Evolutionary conservation across 495 filamentous ascomycete genomes (phyloP).

Genomic region (Articulospora tetracladia): DNA sequence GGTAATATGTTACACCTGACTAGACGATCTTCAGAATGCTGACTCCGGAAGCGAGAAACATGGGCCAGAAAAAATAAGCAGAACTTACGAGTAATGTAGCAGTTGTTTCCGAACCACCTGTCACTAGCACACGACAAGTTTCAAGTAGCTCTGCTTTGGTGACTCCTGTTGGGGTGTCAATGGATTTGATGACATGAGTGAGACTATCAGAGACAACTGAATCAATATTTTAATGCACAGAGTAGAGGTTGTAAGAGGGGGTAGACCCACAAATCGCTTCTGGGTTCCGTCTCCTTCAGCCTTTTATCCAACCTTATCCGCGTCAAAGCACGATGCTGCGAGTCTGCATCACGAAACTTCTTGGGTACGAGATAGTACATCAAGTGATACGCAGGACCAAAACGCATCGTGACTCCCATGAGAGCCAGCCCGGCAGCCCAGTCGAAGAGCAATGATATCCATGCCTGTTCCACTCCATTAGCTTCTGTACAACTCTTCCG

Average conservation of each 20-base stretch:
- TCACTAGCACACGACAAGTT: not conserved
- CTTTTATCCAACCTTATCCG: not conserved
- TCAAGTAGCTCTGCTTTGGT: not conserved
- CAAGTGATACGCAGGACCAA: conserved; percentile 1
- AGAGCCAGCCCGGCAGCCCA: not conserved
- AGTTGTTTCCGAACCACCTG: conserved; percentile 13
- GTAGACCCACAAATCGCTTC: conserved; percentile 11
- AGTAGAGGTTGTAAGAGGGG: not conserved
- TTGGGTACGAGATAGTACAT: not conserved
- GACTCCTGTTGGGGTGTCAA: not conserved
- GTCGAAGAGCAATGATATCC: conserved; percentile 7
- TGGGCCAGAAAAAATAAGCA: conserved; percentile 19
- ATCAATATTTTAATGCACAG: not conserved
- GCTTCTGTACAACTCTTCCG: too few species aligned
- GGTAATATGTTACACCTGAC: conserved; percentile 43
- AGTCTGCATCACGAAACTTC: not conserved
- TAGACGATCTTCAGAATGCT: conserved; percentile 54
- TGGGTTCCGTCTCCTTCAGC: not conserved
- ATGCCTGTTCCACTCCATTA: conserved; percentile 17
- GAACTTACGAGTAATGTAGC: conserved; percentile 41
- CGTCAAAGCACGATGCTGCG: not conserved
- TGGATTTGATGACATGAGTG: not conserved
- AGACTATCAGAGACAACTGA: not conserved
- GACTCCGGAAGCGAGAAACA: too few species aligned
- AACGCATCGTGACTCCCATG: not conserved